Base-by-base conservation (phyloP, 306 rosid genomes). In the Argentina anserina region DNA sequence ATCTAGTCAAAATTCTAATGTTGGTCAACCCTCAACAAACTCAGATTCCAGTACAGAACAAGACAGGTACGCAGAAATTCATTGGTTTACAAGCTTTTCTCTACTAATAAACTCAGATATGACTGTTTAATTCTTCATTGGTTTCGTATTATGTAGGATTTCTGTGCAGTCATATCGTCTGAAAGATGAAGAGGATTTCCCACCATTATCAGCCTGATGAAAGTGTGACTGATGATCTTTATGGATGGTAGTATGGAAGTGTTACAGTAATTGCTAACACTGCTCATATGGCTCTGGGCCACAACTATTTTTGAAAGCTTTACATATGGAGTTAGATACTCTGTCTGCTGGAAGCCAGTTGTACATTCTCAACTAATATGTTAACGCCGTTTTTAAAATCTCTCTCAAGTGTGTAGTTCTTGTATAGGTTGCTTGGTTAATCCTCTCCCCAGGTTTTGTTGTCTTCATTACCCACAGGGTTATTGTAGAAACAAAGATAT, bases 141-240 rank as follows among this genome's bases (percentile, higher is more conserved):
- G 70, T 71, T 18, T 59, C 71, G 83, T 64, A 73, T 72, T 3
- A 49, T 85, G 85, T 80, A 86, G 90, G 87, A 72, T 83, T 52
- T 73, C 76, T 52, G 80, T 20, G n/a, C 75, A 69, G 71, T 75
- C 90, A 3, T 86, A 81, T 66, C 83, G 46, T 72, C 76, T 86
- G 87, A 86, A 86, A 81, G 84, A 86, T 50, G 87, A 86, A 36
- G 89, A 75, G 11, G 90, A 86, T 73, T 86, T 86, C 83, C 90
- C 90, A 52, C 90, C 90, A 26, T 67, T 86, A 65, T 86, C 84
- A 20, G 74, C 29, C 76, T 83, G 82, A 83, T 23, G 20, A 65
- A 72, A 56, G 41, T 4, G 10, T 26, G 47, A 25, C 47, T 42
- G 26, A 18, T 64, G 31, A 61, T 76, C 73, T 73, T 59, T 49